Base-by-base conservation (phyloP, 116 monocot genomes). In the Papilionanthe hybrid region DNA sequence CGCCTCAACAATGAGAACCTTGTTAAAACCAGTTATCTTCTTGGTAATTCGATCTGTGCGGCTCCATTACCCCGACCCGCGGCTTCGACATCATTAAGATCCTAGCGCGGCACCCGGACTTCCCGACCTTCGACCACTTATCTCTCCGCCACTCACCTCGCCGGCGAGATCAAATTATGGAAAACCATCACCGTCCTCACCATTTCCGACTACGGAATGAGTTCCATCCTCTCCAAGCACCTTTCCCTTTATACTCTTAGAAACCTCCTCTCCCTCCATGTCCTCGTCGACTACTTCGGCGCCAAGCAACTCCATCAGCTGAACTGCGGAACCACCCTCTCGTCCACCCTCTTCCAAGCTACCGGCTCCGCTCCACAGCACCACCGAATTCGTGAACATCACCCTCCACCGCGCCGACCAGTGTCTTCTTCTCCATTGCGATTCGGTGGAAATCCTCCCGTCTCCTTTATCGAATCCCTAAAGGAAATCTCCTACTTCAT, bases 121-220 rank as follows among this genome's bases (percentile, higher is more conserved):
- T 83, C 72, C 78, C 83, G 29, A 83, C 83, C 5, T 83, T 78
- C 83, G 78, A 83, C 71, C 78, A 83, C 53, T n/a, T 83, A 83
- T 78, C 78, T 83, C 55, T 67, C 42, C 55, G 78, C 27, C 19
- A 78, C 83, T 27, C 83, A 83, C 83, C 83, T 83, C 13, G 78
- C 83, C 58, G 32, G 29, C 55, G 76, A 76, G 30, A 76, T 76
- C 55, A 55, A 76, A 29, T 55, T 55, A 23, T 55, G 76, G 29
- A 23, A 53, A 50, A 76, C 76, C 55, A 30, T 76, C 55, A 76
- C 76, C 10, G 53, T 82, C 18, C 66, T 82, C 68, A 77, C 67
- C 28, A 67, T 82, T 20, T 68, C 30, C 50, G 77, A 82, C 69
- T 75, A 49, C 13, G 77, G 55, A 28, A 77, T 77, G 77, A 56